These are phyloP conservation scores for Trichomonas tenax DNA, from an alignment of 208 protist genomes.

Conservation along the genomic window DNA sequence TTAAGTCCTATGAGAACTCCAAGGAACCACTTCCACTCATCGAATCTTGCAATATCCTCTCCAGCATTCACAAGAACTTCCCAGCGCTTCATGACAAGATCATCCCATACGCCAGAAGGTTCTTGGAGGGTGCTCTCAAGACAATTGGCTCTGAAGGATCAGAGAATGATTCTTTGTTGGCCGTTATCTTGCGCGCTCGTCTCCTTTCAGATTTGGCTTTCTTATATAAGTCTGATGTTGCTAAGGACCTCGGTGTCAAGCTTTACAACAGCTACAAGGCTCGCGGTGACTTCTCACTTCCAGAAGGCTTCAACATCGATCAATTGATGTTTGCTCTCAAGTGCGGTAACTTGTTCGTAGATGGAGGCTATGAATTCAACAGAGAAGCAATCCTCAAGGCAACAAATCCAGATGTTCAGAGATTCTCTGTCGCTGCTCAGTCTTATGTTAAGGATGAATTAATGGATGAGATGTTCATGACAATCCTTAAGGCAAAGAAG, in stretches of 20 bases:
- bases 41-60: background rate
- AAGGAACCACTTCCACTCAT: background rate
- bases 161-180: background rate
- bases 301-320: background rate
- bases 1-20: background rate
- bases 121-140: background rate
- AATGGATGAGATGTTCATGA: background rate
- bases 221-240: background rate
- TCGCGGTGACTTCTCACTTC: background rate
- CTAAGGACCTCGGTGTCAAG: background rate
- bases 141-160: background rate
- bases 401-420: background rate
- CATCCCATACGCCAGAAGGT: background rate
- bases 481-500: background rate
- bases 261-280: background rate
- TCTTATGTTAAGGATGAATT: background rate
- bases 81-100: background rate
- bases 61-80: background rate
- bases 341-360: background rate
- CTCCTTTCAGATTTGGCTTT: background rate
- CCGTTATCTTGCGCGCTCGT: background rate
- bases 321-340: background rate
- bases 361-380: background rate
- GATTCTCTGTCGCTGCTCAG: background rate
- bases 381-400: background rate